phyloP scores from a whole-genome alignment of 2,329 filamentous ascomycete species.

The Lecanicillium sp. region DNA sequence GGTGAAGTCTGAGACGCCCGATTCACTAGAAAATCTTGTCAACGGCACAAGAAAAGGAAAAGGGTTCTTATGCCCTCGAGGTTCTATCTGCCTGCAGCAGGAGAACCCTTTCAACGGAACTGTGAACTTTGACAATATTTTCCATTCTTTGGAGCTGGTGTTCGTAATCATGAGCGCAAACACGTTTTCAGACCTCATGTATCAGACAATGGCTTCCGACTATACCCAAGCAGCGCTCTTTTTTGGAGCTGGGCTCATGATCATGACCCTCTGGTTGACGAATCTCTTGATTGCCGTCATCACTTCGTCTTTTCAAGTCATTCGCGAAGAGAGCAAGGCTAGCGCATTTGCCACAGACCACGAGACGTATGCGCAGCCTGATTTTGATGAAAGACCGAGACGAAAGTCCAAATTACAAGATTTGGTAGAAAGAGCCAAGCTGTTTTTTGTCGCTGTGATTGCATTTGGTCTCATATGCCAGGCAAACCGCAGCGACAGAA shows the following conservation, averaged over 20 bases:
- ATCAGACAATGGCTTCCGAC: slow-evolving; percentile 85
- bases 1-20: slow-evolving; percentile 37
- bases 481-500: slow-evolving; percentile 66
- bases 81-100: slow-evolving; percentile 76
- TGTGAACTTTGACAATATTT: slow-evolving; percentile 90
- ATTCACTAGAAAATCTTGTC: slow-evolving; percentile 37
- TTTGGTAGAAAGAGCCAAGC: slow-evolving; percentile 64
- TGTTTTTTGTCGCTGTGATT: slow-evolving; percentile 77
- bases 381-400: slow-evolving; percentile 28
- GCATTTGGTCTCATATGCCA: slow-evolving; percentile 73
- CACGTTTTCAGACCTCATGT: slow-evolving; percentile 91
- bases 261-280: slow-evolving; percentile 93
- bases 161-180: slow-evolving; percentile 99
- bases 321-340: slow-evolving; percentile 88
- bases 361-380: slow-evolving; percentile 30
- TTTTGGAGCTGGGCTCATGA: slow-evolving; percentile 67
- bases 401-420: slow-evolving; percentile 51
- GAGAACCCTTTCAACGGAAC: slow-evolving; percentile 76
- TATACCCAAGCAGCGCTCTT: slow-evolving; percentile 81
- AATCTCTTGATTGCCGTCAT: slow-evolving; percentile 95
- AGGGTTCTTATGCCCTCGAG: slow-evolving; percentile 78
- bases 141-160: slow-evolving; percentile 85
- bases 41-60: slow-evolving; percentile 54
- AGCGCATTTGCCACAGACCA: slow-evolving; percentile 85
- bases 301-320: slow-evolving; percentile 96